Base-by-base conservation (phyloP, 2,329 filamentous ascomycete species). In the Daldinia sp. region DNA sequence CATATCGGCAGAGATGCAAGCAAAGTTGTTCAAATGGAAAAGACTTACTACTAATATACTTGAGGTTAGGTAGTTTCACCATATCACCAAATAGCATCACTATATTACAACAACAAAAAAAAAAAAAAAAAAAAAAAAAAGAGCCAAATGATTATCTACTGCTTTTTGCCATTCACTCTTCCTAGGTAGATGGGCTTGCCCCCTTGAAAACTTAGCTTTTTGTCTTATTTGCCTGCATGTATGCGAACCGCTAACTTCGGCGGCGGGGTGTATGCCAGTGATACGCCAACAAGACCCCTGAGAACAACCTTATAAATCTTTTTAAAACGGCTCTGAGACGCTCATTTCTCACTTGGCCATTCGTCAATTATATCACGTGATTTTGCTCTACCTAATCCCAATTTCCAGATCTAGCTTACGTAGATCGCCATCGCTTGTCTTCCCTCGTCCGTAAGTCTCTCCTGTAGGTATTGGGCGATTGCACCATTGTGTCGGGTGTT, bases 401-500 rank as follows among this genome's bases (percentile, higher is more conserved):
- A 2, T 37, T 32, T 27, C 45, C 41, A 45, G 37, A 52, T 25
- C 60, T 70, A 72, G 39, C 64, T 68, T 34, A 87, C 78, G 69
- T 86, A 87, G 59, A 82, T 78, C 52, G 78, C 79, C 67, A 87
- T 79, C 1, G 81, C 82, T 61, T 79, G 74, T 75, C 83, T 83
- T 59, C 83, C 85, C 72, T 92, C 86, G 1, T 83, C 81, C 45
- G 83, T 81, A 63, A 97, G 79, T 70, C 92, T 86, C 76, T 92
- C 86, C 55, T 45, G 39, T 23, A 94, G 90, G 73, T 91, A 94
- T 59, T 80, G 81, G 25, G 85, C 87, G 66, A 97, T 85, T 15
- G 86, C 85, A 1, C 93, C 93, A 47, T 82, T 82, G 70, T 93
- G 88, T 71, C 89, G 87, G 73, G 82, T 80, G 77, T 97, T 92